Evolutionary conservation across 2,329 filamentous ascomycete genomes (phyloP).

Genomic region (Camillea tinctor): DNA sequence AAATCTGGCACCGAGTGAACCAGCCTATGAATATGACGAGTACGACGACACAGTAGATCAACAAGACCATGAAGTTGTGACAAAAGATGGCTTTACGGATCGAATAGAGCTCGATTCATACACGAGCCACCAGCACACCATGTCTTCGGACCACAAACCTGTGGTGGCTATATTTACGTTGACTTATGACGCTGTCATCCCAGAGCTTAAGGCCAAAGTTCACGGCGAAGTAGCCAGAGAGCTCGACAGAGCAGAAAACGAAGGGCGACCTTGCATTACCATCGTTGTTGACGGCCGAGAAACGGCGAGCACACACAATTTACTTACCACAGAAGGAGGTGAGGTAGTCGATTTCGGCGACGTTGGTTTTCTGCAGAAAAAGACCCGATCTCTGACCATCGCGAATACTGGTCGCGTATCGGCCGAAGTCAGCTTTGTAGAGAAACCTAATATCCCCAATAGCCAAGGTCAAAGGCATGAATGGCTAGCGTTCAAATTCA

Average conservation of each 20-base stretch:
- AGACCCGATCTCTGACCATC: constrained; percentile 71
- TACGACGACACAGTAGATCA: constrained; percentile 48
- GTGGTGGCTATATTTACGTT: constrained; percentile 79
- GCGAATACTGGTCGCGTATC: constrained; percentile 87
- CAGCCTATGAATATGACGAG: constrained; percentile 60
- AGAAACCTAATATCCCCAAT: constrained; percentile 57
- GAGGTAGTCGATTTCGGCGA: constrained; percentile 76
- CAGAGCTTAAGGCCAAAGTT: constrained; percentile 77
- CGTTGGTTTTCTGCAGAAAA: constrained; percentile 65
- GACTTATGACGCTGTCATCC: constrained; percentile 82
- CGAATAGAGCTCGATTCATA: constrained; percentile 65
- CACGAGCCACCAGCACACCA: constrained; percentile 81
- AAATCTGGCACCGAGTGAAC: constrained; percentile 35
- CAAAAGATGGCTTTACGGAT: constrained; percentile 58
- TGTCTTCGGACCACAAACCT: constrained; percentile 95
- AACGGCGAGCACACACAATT: constrained; percentile 32
- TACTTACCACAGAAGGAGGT: constrained; percentile 41
- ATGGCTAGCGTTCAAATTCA: constrained; percentile 31
- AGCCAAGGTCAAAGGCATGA: constrained; percentile 28
- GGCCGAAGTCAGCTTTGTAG: constrained; percentile 77
- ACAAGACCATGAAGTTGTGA: constrained; percentile 49
- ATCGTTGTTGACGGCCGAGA: constrained; percentile 70
- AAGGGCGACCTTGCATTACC: constrained; percentile 78
- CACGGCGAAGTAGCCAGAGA: constrained; percentile 86
- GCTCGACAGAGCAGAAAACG: constrained; percentile 88